These are phyloP conservation scores for Trichosporon faecale DNA, from an alignment of 1,284 basidiomycete genomes.

Conservation along the genomic window DNA sequence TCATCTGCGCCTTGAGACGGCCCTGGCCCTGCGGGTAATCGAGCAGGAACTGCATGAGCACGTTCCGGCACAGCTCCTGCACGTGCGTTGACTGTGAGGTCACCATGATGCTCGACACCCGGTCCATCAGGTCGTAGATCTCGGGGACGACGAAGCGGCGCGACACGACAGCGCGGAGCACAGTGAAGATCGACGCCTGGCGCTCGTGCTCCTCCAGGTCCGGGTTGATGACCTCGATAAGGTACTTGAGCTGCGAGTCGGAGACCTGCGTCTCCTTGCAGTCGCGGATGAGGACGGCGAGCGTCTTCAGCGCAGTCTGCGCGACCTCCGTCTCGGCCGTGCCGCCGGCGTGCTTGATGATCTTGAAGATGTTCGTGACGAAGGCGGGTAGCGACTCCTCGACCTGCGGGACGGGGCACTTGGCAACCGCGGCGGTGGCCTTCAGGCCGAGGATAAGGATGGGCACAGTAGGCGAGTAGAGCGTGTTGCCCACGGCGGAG, in stretches of 20 bases:
- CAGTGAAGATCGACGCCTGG: slow-evolving; percentile 80
- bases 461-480: slow-evolving; percentile 77
- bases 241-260: slow-evolving; percentile 82
- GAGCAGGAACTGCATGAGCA: slow-evolving; percentile 89
- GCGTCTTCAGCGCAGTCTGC: slow-evolving; percentile 81
- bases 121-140: slow-evolving; percentile 96
- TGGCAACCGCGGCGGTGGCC: slow-evolving; percentile 74
- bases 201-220: slow-evolving; percentile 92
- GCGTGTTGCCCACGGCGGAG: slow-evolving; percentile 81
- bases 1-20: slow-evolving; percentile 80
- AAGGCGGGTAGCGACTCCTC: slow-evolving; percentile 77
- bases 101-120: slow-evolving; percentile 89
- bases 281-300: slow-evolving; percentile 82
- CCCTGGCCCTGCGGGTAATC: slow-evolving; percentile 98
- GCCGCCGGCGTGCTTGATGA: slow-evolving; percentile 78
- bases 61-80: slow-evolving; percentile 83
- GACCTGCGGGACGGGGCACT: slow-evolving; percentile 76
- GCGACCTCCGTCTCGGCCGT: slow-evolving; percentile 81
- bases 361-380: slow-evolving; percentile 78
- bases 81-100: slow-evolving; percentile 88
- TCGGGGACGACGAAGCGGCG: slow-evolving; percentile 92
- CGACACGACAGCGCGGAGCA: slow-evolving; percentile 87
- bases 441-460: slow-evolving; percentile 80
- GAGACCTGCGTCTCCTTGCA: slow-evolving; percentile 74
- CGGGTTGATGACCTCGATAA: slow-evolving; percentile 79